A percentile compares a stretch with the other conserved stretches of the same genome.
Conservation (phyloP, 441 rosid genomes). For the Pelargonium australe region DNA sequence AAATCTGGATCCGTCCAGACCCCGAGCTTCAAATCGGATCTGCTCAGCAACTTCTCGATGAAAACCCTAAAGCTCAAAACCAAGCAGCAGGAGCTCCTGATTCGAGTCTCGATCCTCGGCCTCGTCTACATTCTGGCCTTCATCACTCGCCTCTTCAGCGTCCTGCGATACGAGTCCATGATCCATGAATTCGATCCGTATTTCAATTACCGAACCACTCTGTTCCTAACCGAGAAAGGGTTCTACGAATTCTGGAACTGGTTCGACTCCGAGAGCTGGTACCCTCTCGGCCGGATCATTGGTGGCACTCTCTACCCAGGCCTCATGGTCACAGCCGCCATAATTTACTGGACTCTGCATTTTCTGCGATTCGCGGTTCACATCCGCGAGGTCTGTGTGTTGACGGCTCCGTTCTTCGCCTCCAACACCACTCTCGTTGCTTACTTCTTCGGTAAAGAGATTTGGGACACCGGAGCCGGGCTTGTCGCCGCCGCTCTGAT, state of each 20-base stretch:
- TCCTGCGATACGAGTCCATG: slow-evolving; percentile 95
- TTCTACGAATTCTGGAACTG: slow-evolving; percentile 98
- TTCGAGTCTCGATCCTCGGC: slow-evolving; percentile 73
- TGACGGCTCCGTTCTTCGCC: slow-evolving; percentile 92
- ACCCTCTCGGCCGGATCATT: slow-evolving; percentile 86
- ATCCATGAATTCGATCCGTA: slow-evolving; percentile 98
- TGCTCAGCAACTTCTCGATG: slow-evolving; percentile 33
- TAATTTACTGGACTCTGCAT: slow-evolving; percentile 58
- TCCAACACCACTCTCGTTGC: slow-evolving; percentile 93
- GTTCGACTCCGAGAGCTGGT: slow-evolving; percentile 97
- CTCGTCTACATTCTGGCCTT: slow-evolving; percentile 81
- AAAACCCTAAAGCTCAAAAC: slow-evolving; percentile 67
- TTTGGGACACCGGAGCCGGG: slow-evolving; percentile 94
- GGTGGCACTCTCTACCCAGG: slow-evolving; percentile 97
- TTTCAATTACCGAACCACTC: slow-evolving; percentile 91
- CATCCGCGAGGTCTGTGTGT: slow-evolving; percentile 92
- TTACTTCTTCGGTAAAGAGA: slow-evolving; percentile 89
- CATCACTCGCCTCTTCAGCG: slow-evolving; percentile 79
- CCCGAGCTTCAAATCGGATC: slow-evolving; percentile 39
- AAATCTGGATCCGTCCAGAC: slow-evolving; percentile 21
- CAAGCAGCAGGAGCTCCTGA: slow-evolving; percentile 85
- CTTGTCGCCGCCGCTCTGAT: slow-evolving; percentile 83
- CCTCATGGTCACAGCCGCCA: slow-evolving; percentile 91
- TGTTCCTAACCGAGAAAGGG: slow-evolving; percentile 79
- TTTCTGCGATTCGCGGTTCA: slow-evolving; percentile 77